A percentile compares a stretch with the other conserved stretches of the same genome.
Evolutionary conservation across 1,284 basidiomycete species (phyloP).

Genomic region (Caloboletus firmus): DNA sequence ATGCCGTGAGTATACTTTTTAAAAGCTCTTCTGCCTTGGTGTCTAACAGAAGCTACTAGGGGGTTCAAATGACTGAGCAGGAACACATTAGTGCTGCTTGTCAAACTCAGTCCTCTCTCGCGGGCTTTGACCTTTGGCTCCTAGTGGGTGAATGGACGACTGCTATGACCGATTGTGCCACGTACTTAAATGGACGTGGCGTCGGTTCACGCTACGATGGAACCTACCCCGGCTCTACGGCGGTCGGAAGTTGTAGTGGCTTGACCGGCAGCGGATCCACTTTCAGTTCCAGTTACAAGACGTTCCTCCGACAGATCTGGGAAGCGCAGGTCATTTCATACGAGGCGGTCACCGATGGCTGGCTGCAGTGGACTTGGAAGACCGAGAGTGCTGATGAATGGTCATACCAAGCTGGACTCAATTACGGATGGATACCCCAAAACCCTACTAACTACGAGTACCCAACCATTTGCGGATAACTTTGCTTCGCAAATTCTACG

Average conservation of each 20-base stretch:
- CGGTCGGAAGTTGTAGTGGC: slow-evolving; percentile 71
- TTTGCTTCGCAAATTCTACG: neutral
- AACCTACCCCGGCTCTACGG: slow-evolving; percentile 60
- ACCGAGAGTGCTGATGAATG: slow-evolving; percentile 73
- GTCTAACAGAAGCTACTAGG: slow-evolving; percentile 37
- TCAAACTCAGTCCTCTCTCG: slow-evolving; percentile 44
- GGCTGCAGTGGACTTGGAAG: slow-evolving; percentile 76
- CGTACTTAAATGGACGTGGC: slow-evolving; percentile 70
- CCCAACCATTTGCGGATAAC: slow-evolving; percentile 52
- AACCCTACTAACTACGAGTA: slow-evolving; percentile 52
- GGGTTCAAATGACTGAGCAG: slow-evolving; percentile 49
- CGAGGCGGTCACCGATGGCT: slow-evolving; percentile 59
- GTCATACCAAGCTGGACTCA: slow-evolving; percentile 76
- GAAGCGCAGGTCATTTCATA: slow-evolving; percentile 78
- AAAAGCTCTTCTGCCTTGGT: neutral
- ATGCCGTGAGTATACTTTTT: slow-evolving; percentile 44
- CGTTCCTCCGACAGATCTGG: slow-evolving; percentile 79
- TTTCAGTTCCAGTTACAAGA: slow-evolving; percentile 82
- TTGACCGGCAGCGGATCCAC: slow-evolving; percentile 68
- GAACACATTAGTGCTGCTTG: slow-evolving; percentile 74
- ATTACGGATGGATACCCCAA: slow-evolving; percentile 81
- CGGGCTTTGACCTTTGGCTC: slow-evolving; percentile 64
- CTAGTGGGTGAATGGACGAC: slow-evolving; percentile 87
- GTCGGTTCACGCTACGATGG: slow-evolving; percentile 82
- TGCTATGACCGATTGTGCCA: slow-evolving; percentile 84